Evolutionary conservation across 2,329 filamentous ascomycete genomes (phyloP).

Genomic region (Cladophialophora bantiana): DNA sequence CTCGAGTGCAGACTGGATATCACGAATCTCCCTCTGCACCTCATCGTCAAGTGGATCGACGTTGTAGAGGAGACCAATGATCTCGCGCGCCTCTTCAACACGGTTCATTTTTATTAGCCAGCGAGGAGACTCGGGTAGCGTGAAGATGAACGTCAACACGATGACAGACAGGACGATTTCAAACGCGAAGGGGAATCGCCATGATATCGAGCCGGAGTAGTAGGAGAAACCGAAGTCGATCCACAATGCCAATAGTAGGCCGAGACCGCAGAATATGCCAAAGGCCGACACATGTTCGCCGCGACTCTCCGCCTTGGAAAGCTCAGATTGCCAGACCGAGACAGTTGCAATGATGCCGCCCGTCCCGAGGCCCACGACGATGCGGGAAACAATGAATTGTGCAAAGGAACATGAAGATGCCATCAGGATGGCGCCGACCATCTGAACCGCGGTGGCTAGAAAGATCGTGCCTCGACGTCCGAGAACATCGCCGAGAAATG

Average conservation of each 20-base stretch:
- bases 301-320: conserved; percentile 35
- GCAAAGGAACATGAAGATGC: conserved; percentile 54
- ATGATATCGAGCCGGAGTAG: conserved; percentile 50
- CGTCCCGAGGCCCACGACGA: conserved; percentile 41
- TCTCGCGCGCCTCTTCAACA: conserved; percentile 46
- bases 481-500: conserved; percentile 54
- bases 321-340: conserved; percentile 3
- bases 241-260: conserved; percentile 60
- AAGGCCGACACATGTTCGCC: conserved; percentile 57
- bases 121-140: conserved; percentile 51
- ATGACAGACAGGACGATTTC: conserved; percentile 54
- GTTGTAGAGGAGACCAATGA: conserved; percentile 47
- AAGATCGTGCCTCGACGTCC: conserved; percentile 52
- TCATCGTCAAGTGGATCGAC: conserved; percentile 54
- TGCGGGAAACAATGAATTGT: conserved; percentile 60
- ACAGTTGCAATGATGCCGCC: conserved; percentile 4
- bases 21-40: conserved; percentile 56
- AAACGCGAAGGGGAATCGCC: conserved; percentile 54
- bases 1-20: conserved; percentile 60
- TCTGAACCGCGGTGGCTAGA: background rate
- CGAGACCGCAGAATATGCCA: conserved; percentile 59
- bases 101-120: conserved; percentile 54
- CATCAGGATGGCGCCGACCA: conserved; percentile 56
- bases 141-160: conserved; percentile 4
- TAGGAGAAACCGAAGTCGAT: conserved; percentile 60